Evolutionary conservation across 2,329 filamentous ascomycete species (phyloP).

Genomic region (Talaromyces sp.): DNA sequence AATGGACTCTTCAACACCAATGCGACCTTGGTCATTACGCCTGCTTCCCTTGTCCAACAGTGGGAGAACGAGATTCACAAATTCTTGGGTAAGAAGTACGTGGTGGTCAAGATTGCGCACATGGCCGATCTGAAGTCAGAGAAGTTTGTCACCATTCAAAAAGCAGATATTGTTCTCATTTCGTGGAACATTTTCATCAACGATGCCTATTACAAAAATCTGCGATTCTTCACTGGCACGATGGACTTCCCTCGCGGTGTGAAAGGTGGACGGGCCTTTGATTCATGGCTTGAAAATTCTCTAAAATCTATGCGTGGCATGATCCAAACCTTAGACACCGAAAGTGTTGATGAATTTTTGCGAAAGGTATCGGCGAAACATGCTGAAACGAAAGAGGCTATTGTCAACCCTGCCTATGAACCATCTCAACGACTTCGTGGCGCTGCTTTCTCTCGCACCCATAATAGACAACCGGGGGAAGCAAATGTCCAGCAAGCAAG

Average conservation of each 20-base stretch:
- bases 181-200: constrained; percentile 52
- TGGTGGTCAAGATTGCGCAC: constrained; percentile 50
- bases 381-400: constrained; percentile 38
- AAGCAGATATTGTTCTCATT: constrained; percentile 59
- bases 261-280: constrained; percentile 50
- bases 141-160: constrained; percentile 49
- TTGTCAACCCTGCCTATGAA: constrained; percentile 28
- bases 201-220: not conserved
- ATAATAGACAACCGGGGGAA: not conserved
- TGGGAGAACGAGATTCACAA: constrained; percentile 60
- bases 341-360: constrained; percentile 39
- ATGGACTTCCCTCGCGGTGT: constrained; percentile 38
- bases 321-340: constrained; percentile 37
- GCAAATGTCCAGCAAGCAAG: not conserved
- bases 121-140: constrained; percentile 45
- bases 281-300: constrained; percentile 57
- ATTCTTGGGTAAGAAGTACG: constrained; percentile 49
- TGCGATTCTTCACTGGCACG: constrained; percentile 53
- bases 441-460: not conserved
- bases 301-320: constrained; percentile 46
- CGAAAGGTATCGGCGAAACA: constrained; percentile 26
- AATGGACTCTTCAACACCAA: constrained; percentile 47
- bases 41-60: constrained; percentile 57
- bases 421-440: constrained; percentile 8
- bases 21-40: constrained; percentile 64